These are phyloP conservation scores for Begonia masoniana DNA, from an alignment of 306 rosid species.

Conservation along the genomic window DNA sequence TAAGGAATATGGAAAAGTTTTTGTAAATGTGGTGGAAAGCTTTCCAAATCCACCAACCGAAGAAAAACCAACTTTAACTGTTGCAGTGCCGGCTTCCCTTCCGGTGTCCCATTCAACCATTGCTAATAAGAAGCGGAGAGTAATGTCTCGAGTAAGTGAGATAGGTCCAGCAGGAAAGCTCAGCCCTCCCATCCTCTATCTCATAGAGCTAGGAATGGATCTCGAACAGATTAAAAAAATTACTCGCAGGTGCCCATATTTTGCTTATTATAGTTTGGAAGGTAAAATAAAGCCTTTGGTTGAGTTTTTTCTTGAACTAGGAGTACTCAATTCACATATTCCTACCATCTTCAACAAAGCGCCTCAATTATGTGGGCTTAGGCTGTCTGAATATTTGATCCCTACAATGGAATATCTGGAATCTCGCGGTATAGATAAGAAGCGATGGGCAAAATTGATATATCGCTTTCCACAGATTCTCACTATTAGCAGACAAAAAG, in stretches of 20 bases:
- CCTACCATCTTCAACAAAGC: constrained; percentile 55
- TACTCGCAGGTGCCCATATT: constrained; percentile 50
- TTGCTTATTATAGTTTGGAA: constrained; percentile 76
- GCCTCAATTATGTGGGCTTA: constrained; percentile 91
- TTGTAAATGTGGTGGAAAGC: constrained; percentile 50
- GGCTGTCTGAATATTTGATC: constrained; percentile 65
- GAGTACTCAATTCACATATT: constrained; percentile 59
- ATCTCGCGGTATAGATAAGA: constrained; percentile 69
- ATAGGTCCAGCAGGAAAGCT: constrained; percentile 47
- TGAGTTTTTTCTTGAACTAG: constrained; percentile 84
- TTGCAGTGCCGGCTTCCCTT: constrained; percentile 2
- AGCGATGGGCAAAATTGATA: constrained; percentile 83
- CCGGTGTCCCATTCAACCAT: constrained; percentile 13
- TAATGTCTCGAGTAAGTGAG: constrained; percentile 54
- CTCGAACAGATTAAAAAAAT: constrained; percentile 63
- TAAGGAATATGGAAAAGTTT: constrained; percentile 42
- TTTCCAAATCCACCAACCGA: constrained; percentile 56
- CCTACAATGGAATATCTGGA: constrained; percentile 83
- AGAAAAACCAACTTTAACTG: constrained; percentile 25
- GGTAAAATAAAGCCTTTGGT: constrained; percentile 83
- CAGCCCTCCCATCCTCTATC: constrained; percentile 68
- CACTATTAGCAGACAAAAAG: constrained; percentile 71
- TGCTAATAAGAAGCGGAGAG: constrained; percentile 45
- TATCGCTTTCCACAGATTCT: constrained; percentile 72
- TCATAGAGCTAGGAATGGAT: constrained; percentile 70